Evolutionary conservation across 257 asterid genomes (phyloP), one percentile per base, ranked within the genome.

Genomic region (Datura wrightii): DNA sequence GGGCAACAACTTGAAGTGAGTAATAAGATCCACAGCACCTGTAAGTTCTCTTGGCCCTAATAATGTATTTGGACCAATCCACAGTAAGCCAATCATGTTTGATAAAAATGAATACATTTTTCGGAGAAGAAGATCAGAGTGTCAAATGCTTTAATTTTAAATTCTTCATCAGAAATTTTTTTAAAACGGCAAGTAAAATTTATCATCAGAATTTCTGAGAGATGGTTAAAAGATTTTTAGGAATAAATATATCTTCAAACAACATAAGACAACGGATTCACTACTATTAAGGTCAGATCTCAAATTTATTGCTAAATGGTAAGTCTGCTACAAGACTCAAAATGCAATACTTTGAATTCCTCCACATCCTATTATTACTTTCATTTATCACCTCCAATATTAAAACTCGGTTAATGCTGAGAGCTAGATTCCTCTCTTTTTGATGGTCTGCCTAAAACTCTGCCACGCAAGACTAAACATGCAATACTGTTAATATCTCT

Each of bases 41-140:
- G 98, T 95, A 83, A 96, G 96, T 88, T 94, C 99, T 89, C 94
- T 91, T 63, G 99, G 97, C 84, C 99, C 99, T 96, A 82, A 85
- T 85, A 90, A 85, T 74, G 82, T 80, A 82, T 84, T 55, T 84
- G 86, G 60, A 82, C 82, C 86, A 85, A 62, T 52, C 82, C 82
- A 78, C 63, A 52, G 63, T 8, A 78, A 78, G 48, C 82, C 63
- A 52, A 52, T 24, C 13, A 11, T 72, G 16, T 44, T 46, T 11
- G 31, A 71, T 48, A 11, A 46, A 74, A 74, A 74, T 19, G 39
- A 78, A 31, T 8, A 78, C 5, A 78, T 2, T 14, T 78, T 39
- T 14, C 31, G 9, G 82, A 78, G 46, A 52, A 78, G 63, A 78
- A 78, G 59, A 48, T 74, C 24, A 48, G 16, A 52, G 48, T 2